Evolutionary conservation across 192 early-diverging fungal genomes (phyloP).

Genomic region (Coemansia sp.): DNA sequence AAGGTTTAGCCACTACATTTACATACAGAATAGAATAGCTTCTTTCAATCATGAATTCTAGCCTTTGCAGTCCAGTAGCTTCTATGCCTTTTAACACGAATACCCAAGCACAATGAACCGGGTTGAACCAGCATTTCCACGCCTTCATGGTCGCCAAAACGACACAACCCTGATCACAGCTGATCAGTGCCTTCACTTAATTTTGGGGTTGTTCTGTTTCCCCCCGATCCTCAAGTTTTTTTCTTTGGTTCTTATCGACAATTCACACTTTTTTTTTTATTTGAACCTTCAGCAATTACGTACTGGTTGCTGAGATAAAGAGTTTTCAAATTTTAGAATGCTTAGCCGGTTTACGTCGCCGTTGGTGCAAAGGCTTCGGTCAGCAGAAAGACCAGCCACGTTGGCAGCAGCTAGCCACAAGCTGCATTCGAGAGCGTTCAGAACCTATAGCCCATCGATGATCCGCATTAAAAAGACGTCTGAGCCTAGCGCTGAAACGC

Average conservation of each 20-base stretch:
- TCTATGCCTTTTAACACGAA: too few species aligned
- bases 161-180: too few species aligned
- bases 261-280: neutral
- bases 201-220: neutral
- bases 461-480: conserved; percentile 34
- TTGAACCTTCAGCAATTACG: too few species aligned
- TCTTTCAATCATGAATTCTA: too few species aligned
- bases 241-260: neutral
- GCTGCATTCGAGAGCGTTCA: conserved; percentile 7
- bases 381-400: neutral
- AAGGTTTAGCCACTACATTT: too few species aligned
- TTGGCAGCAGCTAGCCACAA: neutral
- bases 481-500: conserved; percentile 5
- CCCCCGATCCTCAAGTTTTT: neutral
- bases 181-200: too few species aligned
- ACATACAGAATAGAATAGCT: too few species aligned
- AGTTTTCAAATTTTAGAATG: conserved; percentile 11
- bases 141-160: too few species aligned
- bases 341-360: conserved; percentile 33
- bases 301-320: too few species aligned
- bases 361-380: conserved; percentile 23
- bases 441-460: conserved; percentile 18
- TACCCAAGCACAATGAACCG: too few species aligned
- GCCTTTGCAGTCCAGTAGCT: too few species aligned
- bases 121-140: too few species aligned